Conservation (phyloP, 176 grass and related monocot genomes). For the Oropetium thomaeum region DNA sequence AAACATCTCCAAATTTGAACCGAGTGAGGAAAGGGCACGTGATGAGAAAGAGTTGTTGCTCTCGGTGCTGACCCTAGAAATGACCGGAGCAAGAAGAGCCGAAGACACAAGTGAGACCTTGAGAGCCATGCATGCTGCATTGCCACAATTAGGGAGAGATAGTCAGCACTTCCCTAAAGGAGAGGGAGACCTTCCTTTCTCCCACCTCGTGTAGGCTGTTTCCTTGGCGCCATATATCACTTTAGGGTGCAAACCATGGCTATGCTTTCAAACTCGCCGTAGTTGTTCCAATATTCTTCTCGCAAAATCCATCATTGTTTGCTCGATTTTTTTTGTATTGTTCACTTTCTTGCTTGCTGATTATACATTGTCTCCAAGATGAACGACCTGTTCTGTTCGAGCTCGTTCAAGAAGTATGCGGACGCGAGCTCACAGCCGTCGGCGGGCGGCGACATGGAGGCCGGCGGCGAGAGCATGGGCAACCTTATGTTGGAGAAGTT, state of each 20-base stretch:
- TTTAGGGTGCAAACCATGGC: conserved; percentile 21
- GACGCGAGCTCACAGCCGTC: conserved; percentile 54
- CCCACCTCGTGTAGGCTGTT: conserved; percentile 28
- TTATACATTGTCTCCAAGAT: conserved; percentile 30
- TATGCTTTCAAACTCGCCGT: conserved; percentile 27
- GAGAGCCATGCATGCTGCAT: conserved; percentile 1
- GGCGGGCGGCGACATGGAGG: conserved; percentile 58
- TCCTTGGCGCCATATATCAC: conserved; percentile 37
- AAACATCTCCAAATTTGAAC: not conserved
- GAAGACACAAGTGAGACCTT: not conserved
- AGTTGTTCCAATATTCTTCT: not conserved
- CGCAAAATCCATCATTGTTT: too few species aligned
- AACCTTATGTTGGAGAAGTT: conserved; percentile 70
- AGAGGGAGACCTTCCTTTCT: conserved; percentile 47
- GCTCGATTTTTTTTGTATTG: not conserved
- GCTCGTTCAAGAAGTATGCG: conserved; percentile 83
- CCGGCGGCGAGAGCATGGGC: conserved; percentile 40
- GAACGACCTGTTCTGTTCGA: conserved; percentile 92
- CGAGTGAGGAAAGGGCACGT: not conserved
- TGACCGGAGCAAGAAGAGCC: not conserved
- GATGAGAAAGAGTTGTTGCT: not conserved
- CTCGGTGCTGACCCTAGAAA: not conserved
- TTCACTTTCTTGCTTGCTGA: not conserved
- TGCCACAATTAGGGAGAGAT: conserved; percentile 38
- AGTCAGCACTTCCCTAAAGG: conserved; percentile 22